These are phyloP conservation scores for Cladophialophora bantiana DNA, from an alignment of 2,329 filamentous ascomycete genomes.

Conservation along the genomic window DNA sequence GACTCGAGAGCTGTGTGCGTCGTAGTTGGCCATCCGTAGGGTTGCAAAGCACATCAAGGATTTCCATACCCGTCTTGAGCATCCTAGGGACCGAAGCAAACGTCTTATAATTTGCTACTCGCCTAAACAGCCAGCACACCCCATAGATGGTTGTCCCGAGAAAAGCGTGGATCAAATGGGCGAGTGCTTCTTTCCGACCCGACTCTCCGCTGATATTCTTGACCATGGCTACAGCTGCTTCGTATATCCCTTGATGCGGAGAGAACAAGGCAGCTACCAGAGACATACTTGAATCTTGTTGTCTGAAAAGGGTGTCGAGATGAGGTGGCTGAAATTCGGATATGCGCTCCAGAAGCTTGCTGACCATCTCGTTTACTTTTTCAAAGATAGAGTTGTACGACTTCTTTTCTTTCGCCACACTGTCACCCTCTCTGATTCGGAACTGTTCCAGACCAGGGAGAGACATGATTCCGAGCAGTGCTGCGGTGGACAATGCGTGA, in stretches of 20 bases:
- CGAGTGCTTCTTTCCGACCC: constrained; percentile 66
- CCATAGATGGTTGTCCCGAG: constrained; percentile 64
- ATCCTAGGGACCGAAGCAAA: constrained; percentile 67
- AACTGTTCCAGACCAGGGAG: constrained; percentile 80
- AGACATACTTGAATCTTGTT: constrained; percentile 72
- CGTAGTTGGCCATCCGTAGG: constrained; percentile 68
- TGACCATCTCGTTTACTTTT: constrained; percentile 68
- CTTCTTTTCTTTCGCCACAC: constrained; percentile 60
- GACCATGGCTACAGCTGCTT: constrained; percentile 80
- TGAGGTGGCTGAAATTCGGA: constrained; percentile 76
- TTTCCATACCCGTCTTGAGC: constrained; percentile 67
- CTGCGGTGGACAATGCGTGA: constrained; percentile 74
- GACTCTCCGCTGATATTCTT: constrained; percentile 80
- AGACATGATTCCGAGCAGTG: constrained; percentile 73
- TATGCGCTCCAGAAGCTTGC: constrained; percentile 77
- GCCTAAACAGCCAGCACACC: constrained; percentile 63
- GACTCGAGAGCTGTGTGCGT: constrained; percentile 61
- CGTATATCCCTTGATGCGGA: constrained; percentile 77
- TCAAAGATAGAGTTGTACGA: constrained; percentile 79
- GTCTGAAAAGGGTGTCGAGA: constrained; percentile 72
- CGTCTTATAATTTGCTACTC: constrained; percentile 62
- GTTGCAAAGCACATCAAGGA: constrained; percentile 70
- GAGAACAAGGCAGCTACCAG: constrained; percentile 82
- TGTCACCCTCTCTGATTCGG: constrained; percentile 53
- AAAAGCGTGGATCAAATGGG: constrained; percentile 64